Percentiles rank a stretch among this genome's conserved stretches.
These are phyloP conservation scores for Saccharomyces eubayanus DNA, from an alignment of 805 yeast species.

Conservation along the genomic window DNA sequence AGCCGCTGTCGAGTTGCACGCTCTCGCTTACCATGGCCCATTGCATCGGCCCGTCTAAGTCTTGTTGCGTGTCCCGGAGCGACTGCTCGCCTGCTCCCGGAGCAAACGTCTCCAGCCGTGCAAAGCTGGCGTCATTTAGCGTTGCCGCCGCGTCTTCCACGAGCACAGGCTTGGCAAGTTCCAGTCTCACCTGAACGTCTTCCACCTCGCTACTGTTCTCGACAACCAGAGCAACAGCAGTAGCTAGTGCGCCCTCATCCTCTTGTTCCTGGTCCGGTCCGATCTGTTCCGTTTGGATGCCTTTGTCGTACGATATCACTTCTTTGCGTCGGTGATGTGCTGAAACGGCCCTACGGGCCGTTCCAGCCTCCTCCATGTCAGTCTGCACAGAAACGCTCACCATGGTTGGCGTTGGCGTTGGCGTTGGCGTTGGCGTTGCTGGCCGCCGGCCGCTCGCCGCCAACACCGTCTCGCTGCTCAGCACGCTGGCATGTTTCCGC, in stretches of 20 bases:
- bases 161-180: neutral
- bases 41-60: neutral
- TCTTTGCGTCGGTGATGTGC: neutral
- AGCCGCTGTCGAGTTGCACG: neutral
- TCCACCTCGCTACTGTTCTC: neutral
- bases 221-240: neutral
- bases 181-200: neutral
- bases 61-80: neutral
- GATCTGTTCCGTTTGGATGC: slow-evolving; percentile 16
- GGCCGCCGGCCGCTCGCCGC: neutral
- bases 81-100: neutral
- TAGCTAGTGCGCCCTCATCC: neutral
- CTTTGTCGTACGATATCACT: slow-evolving; percentile 18
- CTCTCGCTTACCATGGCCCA: neutral
- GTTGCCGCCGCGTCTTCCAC: neutral
- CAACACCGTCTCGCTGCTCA: slow-evolving; percentile 15
- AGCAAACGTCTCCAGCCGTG: neutral
- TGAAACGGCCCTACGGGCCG: neutral
- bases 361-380: slow-evolving; percentile 4
- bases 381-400: slow-evolving; percentile 19
- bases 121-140: neutral
- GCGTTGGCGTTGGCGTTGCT: neutral
- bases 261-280: neutral
- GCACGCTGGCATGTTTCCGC: slow-evolving; percentile 25
- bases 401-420: slow-evolving; percentile 5